phyloP scores from a whole-genome alignment of 1,284 basidiomycete genomes.

The Cryptococcus maquisensis region DNA sequence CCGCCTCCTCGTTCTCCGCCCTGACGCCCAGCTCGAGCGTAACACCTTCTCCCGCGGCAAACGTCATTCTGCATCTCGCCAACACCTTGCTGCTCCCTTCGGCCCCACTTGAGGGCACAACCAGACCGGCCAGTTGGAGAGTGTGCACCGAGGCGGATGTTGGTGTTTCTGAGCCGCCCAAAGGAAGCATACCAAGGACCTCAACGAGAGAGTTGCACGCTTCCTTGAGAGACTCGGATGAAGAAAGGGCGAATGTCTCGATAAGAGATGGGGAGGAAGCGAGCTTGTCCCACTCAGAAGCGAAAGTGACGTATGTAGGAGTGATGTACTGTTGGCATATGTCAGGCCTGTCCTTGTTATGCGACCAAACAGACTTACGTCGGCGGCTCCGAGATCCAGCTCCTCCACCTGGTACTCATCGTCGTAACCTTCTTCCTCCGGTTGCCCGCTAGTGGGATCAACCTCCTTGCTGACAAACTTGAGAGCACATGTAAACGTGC shows the following conservation, averaged over 20 bases:
- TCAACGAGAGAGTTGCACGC: constrained; percentile 42
- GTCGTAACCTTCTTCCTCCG: constrained; percentile 96
- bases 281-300: constrained; percentile 90
- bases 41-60: constrained; percentile 82
- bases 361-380: constrained; percentile 44
- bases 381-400: constrained; percentile 82
- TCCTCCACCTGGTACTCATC: constrained; percentile 99
- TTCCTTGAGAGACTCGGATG: constrained; percentile 82
- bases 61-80: constrained; percentile 93
- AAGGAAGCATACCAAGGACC: constrained; percentile 91
- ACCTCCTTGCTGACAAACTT: constrained; percentile 97
- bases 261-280: constrained; percentile 68
- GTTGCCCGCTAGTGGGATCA: constrained; percentile 92
- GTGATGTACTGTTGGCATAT: constrained; percentile 63
- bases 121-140: constrained; percentile 83
- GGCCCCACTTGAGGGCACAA: constrained; percentile 77
- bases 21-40: constrained; percentile 91
- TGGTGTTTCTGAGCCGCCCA: constrained; percentile 82
- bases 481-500: constrained; percentile 87
- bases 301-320: constrained; percentile 86
- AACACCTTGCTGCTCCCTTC: constrained; percentile 69
- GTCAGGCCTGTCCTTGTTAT: constrained; percentile 12
- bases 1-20: constrained; percentile 81
- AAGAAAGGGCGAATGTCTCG: constrained; percentile 90
- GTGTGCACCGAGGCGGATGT: constrained; percentile 86